These are phyloP conservation scores for Leccinum fibrillosum DNA, from an alignment of 768 basidiomycete species.

Conservation along the genomic window DNA sequence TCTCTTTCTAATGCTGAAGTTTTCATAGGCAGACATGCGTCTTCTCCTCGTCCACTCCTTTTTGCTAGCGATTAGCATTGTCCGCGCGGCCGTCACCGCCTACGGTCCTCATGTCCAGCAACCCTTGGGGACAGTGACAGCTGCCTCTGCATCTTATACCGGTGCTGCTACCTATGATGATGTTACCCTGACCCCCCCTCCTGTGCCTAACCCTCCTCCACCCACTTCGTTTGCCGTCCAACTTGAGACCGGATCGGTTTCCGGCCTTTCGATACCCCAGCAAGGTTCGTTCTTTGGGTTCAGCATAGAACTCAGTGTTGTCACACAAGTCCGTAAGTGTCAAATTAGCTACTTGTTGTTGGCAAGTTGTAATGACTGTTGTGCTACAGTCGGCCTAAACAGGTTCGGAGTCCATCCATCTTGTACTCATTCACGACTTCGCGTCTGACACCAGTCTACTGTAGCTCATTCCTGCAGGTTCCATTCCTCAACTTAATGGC, in stretches of 20 bases:
- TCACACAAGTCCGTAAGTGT: constrained; percentile 38
- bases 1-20: neutral
- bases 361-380: neutral
- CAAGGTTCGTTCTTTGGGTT: constrained; percentile 69
- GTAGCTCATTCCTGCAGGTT: constrained; percentile 49
- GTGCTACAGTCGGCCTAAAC: constrained; percentile 14
- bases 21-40: constrained; percentile 13
- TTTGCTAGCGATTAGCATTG: constrained; percentile 9
- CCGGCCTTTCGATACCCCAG: constrained; percentile 39
- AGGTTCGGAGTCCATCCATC: constrained; percentile 6
- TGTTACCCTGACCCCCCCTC: constrained; percentile 46
- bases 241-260: constrained; percentile 31
- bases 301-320: constrained; percentile 73
- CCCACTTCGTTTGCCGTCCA: constrained; percentile 41
- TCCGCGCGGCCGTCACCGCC: constrained; percentile 11
- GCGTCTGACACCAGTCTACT: neutral
- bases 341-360: neutral
- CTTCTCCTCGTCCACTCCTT: constrained; percentile 25
- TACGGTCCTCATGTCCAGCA: constrained; percentile 25
- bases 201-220: constrained; percentile 44
- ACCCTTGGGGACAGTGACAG: constrained; percentile 29
- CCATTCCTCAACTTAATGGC: constrained; percentile 79
- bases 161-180: constrained; percentile 52
- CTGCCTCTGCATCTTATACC: constrained; percentile 41
- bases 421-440: neutral